Base-by-base conservation (phyloP, 768 basidiomycete species). In the Mycena vitilis region DNA sequence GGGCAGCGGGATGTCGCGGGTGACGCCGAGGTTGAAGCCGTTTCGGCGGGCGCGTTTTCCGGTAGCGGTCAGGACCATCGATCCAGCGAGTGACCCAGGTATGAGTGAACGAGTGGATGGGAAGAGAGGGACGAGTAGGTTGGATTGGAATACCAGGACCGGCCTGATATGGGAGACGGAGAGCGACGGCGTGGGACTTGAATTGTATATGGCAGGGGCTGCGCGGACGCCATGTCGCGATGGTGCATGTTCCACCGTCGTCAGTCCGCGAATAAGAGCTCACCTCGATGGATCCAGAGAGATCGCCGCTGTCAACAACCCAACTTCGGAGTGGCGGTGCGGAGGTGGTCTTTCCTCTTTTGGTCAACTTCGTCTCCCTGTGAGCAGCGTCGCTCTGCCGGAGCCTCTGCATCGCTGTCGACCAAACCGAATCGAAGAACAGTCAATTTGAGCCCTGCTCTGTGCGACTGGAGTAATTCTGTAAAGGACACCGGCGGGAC, bases 151-250 rank as follows among this genome's bases (percentile, higher is more conserved):
- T 54, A 60, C n/a, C 49, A 66, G 65, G 52, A 37, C 65, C 65
- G 48, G 65, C 65, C 59, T 66, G 65, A 55, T 56, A 57, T 47
- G 59, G 65, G 52, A 52, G 57, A 59, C 57, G 57, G 51, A 37
- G 34, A 57, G 25, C 12, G 40, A 60, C 45, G 34, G 23, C 8
- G n/a, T 11, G 2, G 11, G 6, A 13, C 55, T 15, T n/a, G 45
- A 12, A 48, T 37, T 60, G 30, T 37, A 52, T 40, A 18, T 22
- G 30, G n/a, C 9, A 37, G 38, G 49, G 34, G 48, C 48, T 20
- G 48, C 36, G 25, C 20, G 15, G 60, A 25, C 40, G 51, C 40
- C 61, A 42, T 30, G 60, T 53, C 38, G 53, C 51, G 18, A 8
- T 44, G 61, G 44, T 53, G 9, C 54, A 23, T 47, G 53, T 22